phyloP scores from a whole-genome alignment of 2,329 filamentous ascomycete genomes.

The Fusarium sp. region DNA sequence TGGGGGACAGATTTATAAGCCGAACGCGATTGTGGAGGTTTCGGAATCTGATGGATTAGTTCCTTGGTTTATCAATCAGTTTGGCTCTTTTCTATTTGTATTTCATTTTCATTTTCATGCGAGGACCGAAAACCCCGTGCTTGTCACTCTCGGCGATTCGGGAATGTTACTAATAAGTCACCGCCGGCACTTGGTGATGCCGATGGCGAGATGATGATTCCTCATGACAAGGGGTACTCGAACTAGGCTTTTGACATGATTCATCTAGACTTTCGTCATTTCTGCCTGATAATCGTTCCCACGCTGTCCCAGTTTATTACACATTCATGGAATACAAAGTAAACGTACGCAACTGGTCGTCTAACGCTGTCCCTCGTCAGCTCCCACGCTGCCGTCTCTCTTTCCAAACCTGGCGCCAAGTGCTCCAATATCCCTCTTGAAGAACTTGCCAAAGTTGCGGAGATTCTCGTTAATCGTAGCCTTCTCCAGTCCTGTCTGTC shows the following conservation, averaged over 20 bases:
- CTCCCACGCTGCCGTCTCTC: slow-evolving; percentile 58
- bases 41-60: slow-evolving; percentile 26
- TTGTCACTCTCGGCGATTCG: slow-evolving; percentile 1
- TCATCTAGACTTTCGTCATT: background rate
- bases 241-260: background rate
- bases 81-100: background rate
- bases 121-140: background rate
- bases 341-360: background rate
- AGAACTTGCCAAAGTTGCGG: slow-evolving; percentile 97
- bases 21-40: background rate
- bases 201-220: slow-evolving; percentile 26
- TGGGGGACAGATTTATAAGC: slow-evolving; percentile 20
- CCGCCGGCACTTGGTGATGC: background rate
- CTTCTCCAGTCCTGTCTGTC: slow-evolving; percentile 63
- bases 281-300: background rate
- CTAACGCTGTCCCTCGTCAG: slow-evolving; percentile 43
- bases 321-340: background rate
- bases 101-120: background rate
- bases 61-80: slow-evolving; percentile 33
- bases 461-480: slow-evolving; percentile 91
- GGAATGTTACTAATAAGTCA: slow-evolving; percentile 1
- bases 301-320: background rate
- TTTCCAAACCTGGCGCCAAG: slow-evolving; percentile 80
- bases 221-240: slow-evolving; percentile 30
- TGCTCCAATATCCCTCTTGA: slow-evolving; percentile 85